Evolutionary conservation across 495 filamentous ascomycete species (phyloP).

Genomic region (Lindgomyces ingoldianus): DNA sequence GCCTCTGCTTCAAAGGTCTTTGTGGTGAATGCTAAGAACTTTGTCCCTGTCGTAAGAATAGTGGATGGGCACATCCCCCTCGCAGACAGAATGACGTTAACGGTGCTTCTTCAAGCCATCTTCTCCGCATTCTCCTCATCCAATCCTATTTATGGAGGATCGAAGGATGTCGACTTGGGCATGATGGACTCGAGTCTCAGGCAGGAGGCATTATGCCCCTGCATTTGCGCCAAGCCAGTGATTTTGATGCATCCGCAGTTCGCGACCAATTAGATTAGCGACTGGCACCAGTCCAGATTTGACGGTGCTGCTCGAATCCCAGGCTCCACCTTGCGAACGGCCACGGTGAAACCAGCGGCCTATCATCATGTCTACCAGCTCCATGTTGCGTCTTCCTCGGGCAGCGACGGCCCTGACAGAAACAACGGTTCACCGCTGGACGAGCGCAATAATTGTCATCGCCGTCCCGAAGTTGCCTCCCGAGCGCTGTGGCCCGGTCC

Average conservation of each 20-base stretch:
- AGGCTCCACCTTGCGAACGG: slow-evolving; percentile 10
- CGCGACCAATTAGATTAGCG: slow-evolving; percentile 11
- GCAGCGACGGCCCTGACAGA: background rate
- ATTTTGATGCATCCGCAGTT: slow-evolving; percentile 14
- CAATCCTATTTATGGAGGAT: slow-evolving; percentile 18
- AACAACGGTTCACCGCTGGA: too few species aligned
- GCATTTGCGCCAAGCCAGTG: slow-evolving; percentile 5
- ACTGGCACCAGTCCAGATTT: background rate
- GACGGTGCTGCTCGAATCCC: slow-evolving; percentile 6
- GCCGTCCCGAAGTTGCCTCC: too few species aligned
- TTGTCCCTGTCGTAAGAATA: too few species aligned
- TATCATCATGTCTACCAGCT: slow-evolving; percentile 9
- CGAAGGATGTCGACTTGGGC: background rate
- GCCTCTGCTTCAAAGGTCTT: too few species aligned
- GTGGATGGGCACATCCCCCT: too few species aligned
- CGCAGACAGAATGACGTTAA: too few species aligned
- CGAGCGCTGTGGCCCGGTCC: background rate
- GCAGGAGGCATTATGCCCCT: slow-evolving; percentile 6
- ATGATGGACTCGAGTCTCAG: background rate
- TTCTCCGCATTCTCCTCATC: slow-evolving; percentile 27
- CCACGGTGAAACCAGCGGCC: slow-evolving; percentile 22
- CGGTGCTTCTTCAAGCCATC: slow-evolving; percentile 4
- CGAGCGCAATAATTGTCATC: too few species aligned
- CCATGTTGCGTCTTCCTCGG: background rate
- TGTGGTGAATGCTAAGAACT: too few species aligned